Evolutionary conservation across 106 monocot species (phyloP).

Genomic region (Dactylorhiza incarnata): DNA sequence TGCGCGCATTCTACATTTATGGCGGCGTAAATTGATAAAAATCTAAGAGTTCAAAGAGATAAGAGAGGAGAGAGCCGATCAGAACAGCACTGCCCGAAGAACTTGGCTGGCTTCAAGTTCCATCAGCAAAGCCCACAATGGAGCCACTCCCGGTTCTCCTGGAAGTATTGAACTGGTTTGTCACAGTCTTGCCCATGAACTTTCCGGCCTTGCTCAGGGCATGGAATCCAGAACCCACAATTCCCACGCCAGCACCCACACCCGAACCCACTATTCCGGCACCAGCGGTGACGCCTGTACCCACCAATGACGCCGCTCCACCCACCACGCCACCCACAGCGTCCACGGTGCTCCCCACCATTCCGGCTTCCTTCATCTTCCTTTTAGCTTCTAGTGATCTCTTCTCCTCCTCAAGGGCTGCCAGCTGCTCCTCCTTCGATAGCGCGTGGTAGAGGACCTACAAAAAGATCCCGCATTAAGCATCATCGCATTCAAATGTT

Average conservation of each 20-base stretch:
- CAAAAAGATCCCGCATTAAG: not conserved
- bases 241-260: constrained; percentile 36
- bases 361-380: constrained; percentile 55
- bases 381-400: constrained; percentile 45
- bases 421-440: constrained; percentile 53
- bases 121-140: not conserved
- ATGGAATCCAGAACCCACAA: constrained; percentile 46
- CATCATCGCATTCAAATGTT: not conserved
- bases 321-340: constrained; percentile 57
- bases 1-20: too few relatives aligned
- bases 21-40: too few relatives aligned
- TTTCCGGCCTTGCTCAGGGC: constrained; percentile 63
- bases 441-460: constrained; percentile 62
- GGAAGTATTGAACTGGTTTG: constrained; percentile 31
- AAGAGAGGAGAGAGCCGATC: not conserved
- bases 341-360: constrained; percentile 66
- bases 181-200: constrained; percentile 49
- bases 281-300: constrained; percentile 26
- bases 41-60: too few relatives aligned
- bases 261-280: constrained; percentile 42
- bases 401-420: constrained; percentile 66
- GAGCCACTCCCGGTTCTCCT: constrained; percentile 26
- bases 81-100: not conserved
- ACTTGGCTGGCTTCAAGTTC: not conserved
- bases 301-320: constrained; percentile 28